A percentile compares a stretch with the other conserved stretches of the same genome.
Evolutionary conservation across 306 rosid species (phyloP).

Genomic region (Inga laurina): DNA sequence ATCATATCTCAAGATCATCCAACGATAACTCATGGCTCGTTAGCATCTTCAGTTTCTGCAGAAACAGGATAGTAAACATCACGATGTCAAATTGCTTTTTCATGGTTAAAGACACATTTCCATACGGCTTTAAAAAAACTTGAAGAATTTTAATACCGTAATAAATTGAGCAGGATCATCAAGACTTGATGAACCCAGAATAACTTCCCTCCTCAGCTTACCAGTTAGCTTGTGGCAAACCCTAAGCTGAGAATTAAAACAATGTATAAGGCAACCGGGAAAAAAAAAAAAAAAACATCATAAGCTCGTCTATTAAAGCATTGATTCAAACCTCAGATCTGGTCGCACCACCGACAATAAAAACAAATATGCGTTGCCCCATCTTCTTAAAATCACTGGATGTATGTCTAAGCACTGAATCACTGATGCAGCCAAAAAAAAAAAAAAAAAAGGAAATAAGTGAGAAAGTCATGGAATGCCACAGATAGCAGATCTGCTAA

Average conservation of each 20-base stretch:
- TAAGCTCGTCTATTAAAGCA: conserved; percentile 4
- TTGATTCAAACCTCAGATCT: conserved; percentile 79
- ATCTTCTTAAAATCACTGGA: conserved; percentile 90
- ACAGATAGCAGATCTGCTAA: neutral
- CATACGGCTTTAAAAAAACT: neutral
- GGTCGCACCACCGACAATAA: conserved; percentile 94
- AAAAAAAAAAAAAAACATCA: conserved; percentile 6
- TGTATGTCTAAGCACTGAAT: conserved; percentile 81
- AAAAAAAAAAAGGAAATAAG: conserved; percentile 12
- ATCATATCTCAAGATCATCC: conserved; percentile 87
- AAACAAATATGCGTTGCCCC: conserved; percentile 87
- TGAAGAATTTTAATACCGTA: conserved; percentile 53
- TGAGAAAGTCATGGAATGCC: neutral
- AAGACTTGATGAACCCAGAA: conserved; percentile 86
- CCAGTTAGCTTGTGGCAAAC: conserved; percentile 91
- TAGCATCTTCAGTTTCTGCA: conserved; percentile 87
- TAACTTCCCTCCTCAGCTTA: conserved; percentile 82
- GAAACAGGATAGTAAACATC: conserved; percentile 6
- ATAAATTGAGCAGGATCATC: conserved; percentile 92
- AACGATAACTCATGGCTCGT: conserved; percentile 65
- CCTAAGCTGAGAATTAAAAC: conserved; percentile 70
- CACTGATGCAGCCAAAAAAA: conserved; percentile 42
- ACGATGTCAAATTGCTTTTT: conserved; percentile 27
- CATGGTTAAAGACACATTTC: neutral
- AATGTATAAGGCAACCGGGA: neutral